These are phyloP conservation scores for Vaccinium macrocarpon DNA, from an alignment of 148 eudicot species.

Conservation along the genomic window DNA sequence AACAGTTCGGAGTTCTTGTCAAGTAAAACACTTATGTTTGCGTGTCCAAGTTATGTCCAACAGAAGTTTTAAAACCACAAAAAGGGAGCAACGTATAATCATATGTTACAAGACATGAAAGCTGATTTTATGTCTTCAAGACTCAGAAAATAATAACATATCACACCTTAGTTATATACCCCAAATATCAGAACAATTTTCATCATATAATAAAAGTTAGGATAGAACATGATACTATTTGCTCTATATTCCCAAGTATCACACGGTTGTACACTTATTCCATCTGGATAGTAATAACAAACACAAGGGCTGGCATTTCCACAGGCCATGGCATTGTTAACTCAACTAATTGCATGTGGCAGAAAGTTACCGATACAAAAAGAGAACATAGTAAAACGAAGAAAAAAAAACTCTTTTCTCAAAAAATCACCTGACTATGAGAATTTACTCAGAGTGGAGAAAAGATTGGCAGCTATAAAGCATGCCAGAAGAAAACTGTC, in stretches of 20 bases:
- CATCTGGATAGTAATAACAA: neutral
- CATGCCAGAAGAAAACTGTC: neutral
- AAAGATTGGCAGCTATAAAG: neutral
- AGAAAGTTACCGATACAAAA: neutral
- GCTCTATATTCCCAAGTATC: neutral
- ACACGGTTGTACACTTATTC: neutral
- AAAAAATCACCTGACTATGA: neutral
- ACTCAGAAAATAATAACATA: neutral
- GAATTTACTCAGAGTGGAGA: constrained; percentile 1
- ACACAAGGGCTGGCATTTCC: neutral
- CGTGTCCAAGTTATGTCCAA: neutral
- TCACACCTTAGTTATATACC: neutral
- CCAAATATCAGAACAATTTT: neutral
- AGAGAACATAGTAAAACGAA: neutral
- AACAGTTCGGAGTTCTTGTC: neutral
- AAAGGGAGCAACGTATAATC: neutral
- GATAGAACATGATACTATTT: neutral
- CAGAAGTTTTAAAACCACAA: neutral
- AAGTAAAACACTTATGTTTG: neutral
- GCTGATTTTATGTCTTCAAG: neutral
- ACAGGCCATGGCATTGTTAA: neutral
- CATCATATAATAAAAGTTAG: neutral
- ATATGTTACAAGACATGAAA: neutral
- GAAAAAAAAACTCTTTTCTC: neutral
- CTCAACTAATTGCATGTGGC: neutral